Base-by-base conservation (phyloP, 306 rosid genomes). In the Glycyrrhiza uralensis region DNA sequence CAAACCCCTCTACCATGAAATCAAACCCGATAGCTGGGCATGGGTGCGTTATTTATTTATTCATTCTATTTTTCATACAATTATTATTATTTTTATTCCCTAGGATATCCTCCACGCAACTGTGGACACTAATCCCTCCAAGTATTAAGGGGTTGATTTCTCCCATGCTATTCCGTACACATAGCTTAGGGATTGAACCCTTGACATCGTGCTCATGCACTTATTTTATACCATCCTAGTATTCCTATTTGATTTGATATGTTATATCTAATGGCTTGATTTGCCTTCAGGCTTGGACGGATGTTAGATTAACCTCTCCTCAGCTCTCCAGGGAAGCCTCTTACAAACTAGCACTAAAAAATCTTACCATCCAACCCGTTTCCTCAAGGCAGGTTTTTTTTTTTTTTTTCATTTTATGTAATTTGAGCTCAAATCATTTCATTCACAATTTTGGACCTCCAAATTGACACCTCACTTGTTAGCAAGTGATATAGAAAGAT, bases 241-340 rank as follows among this genome's bases (percentile, higher is more conserved):
- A 0, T 17, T 18, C 4, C 1, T 2, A 47, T 23, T 52, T 26
- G 4, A 47, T 23, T 52, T 26, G 4, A 30, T n/a, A 6, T 17
- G 50, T 66, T 14, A 28, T 41, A 38, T 41, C 24, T 15, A 7
- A 17, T 54, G 35, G 38, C 11, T 50, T 56, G 4, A 14, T 26
- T 49, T 33, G 41, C 66, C 45, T 76, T 69, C 89, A 91, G 98
- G 83, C 85, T 54, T 94, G 97, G 96, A 66, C 95, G 1, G 99
- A 94, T 80, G 85, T 94, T 47, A 89, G 81, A 77, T 79, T 94
- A 77, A 87, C 93, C 18, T 89, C 99, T 72, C 99, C 99, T 41
- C 99, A 94, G 81, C 87, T 94, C 26, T 76, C 76, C 51, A 91
- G 99, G 86, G 93, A 87, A 81, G 83, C 85, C 82, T 3, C 76